Evolutionary conservation across 352 stramenopile species (phyloP).

Genomic region (Hyaloperonospora brassicae): DNA sequence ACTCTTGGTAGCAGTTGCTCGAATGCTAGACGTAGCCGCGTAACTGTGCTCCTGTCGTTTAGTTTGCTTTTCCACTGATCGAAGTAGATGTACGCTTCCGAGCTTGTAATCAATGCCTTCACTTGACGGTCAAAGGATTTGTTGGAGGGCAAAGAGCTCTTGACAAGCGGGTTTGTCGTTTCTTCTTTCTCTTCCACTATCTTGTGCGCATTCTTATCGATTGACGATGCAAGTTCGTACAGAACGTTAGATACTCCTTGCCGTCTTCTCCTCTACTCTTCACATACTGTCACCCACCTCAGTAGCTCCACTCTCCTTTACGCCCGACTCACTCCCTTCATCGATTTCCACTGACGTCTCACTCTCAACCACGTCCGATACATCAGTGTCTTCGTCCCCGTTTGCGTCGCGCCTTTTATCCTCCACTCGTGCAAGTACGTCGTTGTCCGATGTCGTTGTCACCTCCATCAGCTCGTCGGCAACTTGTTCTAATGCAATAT

Average conservation of each 20-base stretch:
- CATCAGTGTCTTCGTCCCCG: background rate
- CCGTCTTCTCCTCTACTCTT: conserved; percentile 3
- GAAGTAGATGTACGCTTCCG: conserved; percentile 29
- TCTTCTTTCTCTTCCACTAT: background rate
- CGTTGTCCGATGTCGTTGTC: background rate
- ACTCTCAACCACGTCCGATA: conserved; percentile 2
- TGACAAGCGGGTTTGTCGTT: conserved; percentile 21
- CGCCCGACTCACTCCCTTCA: background rate
- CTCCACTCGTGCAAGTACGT: conserved; percentile 1
- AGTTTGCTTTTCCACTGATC: conserved; percentile 42
- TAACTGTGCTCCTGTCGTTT: conserved; percentile 23
- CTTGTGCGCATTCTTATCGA: conserved; percentile 1
- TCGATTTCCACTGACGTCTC: conserved; percentile 2
- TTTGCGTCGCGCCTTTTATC: background rate
- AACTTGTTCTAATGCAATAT: conserved; percentile 7
- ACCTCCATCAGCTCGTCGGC: conserved; percentile 9
- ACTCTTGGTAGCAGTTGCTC: conserved; percentile 44
- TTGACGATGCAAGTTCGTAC: background rate
- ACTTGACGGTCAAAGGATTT: conserved; percentile 38
- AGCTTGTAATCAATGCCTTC: conserved; percentile 10
- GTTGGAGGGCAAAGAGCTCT: conserved; percentile 15
- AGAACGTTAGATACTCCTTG: background rate
- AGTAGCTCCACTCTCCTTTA: background rate
- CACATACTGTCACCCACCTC: background rate
- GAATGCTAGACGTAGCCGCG: conserved; percentile 35